Evolutionary conservation across 768 basidiomycete genomes (phyloP), one percentile per base, ranked within the genome.

Genomic region (Lactifluus pinguis): DNA sequence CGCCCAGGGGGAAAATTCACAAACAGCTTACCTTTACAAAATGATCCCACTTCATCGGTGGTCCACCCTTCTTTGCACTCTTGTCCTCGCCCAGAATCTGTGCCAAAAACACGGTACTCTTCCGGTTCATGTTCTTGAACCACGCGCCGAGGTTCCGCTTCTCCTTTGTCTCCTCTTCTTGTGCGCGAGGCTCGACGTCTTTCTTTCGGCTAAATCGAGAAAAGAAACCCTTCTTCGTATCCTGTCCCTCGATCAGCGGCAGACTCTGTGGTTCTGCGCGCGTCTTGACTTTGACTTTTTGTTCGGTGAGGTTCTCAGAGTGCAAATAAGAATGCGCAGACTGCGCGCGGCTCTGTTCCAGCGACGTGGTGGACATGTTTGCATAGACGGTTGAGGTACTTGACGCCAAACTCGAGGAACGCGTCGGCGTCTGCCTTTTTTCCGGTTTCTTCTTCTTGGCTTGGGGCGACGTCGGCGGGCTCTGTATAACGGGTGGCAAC

Each of bases 311-410:
- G 32, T 82, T 75, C 64, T 79, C 76, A 15, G 74, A 69, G 66
- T 85, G 79, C 25, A 89, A 67, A 71, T 91, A 92, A 13, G 86
- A 82, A 63, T 77, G 86, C 25, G 81, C 80, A 19, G 89, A 91
- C 70, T 87, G 85, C 0, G 85, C 86, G 6, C 78, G 72, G 17
- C 79, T 76, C 8, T 81, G 71, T 8, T 75, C 75, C 60, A 74
- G 74, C 36, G 74, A 72, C 11, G 67, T 65, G 13, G 78, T 75
- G 17, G 79, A 79, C 60, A 68, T 69, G 64, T 61, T 68, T 57
- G 63, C 65, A 66, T 54, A 68, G 9, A 14, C 4, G 62, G 64
- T 61, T 30, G 67, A 61, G 36, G 69, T 60, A 45, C 52, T 49
- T 4, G 68, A 60, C 4, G 65, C 61, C 53, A 60, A 65, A 64